Evolutionary conservation across 208 protist genomes (phyloP).

Genomic region (Trypanosomatidae sp.): DNA sequence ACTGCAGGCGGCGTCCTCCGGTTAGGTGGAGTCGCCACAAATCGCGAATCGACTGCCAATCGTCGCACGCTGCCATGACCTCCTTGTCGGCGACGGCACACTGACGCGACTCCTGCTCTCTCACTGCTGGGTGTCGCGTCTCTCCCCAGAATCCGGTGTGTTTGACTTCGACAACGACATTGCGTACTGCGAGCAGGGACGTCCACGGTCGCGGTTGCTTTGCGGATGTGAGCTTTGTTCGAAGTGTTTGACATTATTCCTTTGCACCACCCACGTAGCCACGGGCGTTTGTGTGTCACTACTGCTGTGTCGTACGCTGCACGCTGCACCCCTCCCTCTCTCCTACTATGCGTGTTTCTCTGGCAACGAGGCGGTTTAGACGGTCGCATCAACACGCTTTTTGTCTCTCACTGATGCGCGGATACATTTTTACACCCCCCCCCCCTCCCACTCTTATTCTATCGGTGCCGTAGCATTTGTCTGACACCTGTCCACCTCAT

Average conservation of each 20-base stretch:
- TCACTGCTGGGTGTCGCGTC: not conserved
- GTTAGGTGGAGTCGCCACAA: not conserved
- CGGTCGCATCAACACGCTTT: not conserved
- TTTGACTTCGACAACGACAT: slow-evolving; percentile 8
- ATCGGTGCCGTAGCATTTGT: too few relatives aligned
- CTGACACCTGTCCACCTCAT: too few relatives aligned
- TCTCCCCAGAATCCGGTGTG: slow-evolving; percentile 2
- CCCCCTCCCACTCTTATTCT: too few relatives aligned
- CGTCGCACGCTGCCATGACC: not conserved
- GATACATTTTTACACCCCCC: too few relatives aligned
- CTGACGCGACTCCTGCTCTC: not conserved
- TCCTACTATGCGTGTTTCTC: not conserved
- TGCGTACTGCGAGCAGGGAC: not conserved
- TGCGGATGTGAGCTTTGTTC: not conserved
- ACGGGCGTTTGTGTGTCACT: not conserved
- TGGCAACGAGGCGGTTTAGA: not conserved
- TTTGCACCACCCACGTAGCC: not conserved
- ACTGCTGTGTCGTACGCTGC: not conserved
- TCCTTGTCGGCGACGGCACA: not conserved
- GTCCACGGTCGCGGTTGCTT: not conserved
- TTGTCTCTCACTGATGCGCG: not conserved
- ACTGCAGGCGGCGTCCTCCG: not conserved
- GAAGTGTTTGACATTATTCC: not conserved
- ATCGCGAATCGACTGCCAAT: too few relatives aligned
- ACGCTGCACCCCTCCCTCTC: not conserved